Base-by-base conservation (phyloP, 257 asterid genomes). In the Solanum chmielewskii region DNA sequence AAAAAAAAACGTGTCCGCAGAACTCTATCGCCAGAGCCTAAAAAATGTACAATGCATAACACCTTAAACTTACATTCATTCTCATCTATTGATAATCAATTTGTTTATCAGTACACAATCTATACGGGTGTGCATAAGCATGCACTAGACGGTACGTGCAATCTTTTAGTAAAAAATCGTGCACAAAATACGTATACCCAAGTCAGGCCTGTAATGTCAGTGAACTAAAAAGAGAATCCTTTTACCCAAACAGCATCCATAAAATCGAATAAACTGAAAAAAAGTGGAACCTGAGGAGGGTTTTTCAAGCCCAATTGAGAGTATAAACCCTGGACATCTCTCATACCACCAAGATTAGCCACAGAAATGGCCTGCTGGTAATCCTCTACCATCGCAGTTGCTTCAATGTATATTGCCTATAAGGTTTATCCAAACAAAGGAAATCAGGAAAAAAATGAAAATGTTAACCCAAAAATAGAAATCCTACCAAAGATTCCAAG, bases 301-400 rank as follows among this genome's bases (percentile, higher is more conserved):
- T 88, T 92, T 90, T 89, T 97, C 92, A 97, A 91, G 75, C 99
- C 98, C 70, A 94, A 92, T 90, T 92, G 94, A 82, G 94, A 95
- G 88, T 93, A 91, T 87, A 92, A 37, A 69, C 98, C 95, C 89
- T 94, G 96, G 52, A 91, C 49, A 74, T 74, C 82, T 21, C 82
- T 44, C 42, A 74, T 74, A 74, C 82, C 82, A 74, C 82, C 82
- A 25, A 37, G 82, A 74, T 39, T 74, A 8, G 82, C 82, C 84
- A 93, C 92, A 2, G 99, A 94, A 89, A 91, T 91, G 29, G 98
- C 95, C 90, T 94, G 99, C 90, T 95, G 99, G 89, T 93, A 93
- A 92, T 95, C 99, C 92, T 97, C 99, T 90, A 97, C 95, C 99
- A 97, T 95, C 71, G 98, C 93, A 85, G 90, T 91, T n/a, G 98